Evolutionary conservation across 306 rosid genomes (phyloP).

Genomic region (Prunus campanulata): DNA sequence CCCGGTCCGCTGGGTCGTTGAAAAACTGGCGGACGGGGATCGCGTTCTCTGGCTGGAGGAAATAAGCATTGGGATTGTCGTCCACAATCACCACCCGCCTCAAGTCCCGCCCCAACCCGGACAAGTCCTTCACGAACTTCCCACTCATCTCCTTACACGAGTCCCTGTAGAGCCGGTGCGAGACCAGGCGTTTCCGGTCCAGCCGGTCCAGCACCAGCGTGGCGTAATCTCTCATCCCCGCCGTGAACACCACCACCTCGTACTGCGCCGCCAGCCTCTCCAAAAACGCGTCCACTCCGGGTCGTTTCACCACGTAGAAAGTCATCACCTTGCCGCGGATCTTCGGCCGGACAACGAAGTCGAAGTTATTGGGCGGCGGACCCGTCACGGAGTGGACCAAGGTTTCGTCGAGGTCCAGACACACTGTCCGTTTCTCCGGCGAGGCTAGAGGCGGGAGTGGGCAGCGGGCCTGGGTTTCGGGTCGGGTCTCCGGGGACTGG

Average conservation of each 20-base stretch:
- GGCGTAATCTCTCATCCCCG: conserved; percentile 75
- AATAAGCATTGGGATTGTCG: conserved; percentile 73
- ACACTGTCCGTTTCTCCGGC: conserved; percentile 43
- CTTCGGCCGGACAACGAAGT: conserved; percentile 66
- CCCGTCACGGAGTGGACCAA: conserved; percentile 54
- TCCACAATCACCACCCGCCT: conserved; percentile 67
- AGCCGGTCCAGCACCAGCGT: conserved; percentile 65
- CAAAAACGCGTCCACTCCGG: conserved; percentile 65
- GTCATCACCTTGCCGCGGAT: conserved; percentile 58
- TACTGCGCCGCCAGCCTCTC: conserved; percentile 44
- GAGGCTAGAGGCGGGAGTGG: conserved; percentile 38
- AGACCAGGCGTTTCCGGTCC: conserved; percentile 47
- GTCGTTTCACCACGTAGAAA: conserved; percentile 81
- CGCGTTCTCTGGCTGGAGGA: conserved; percentile 68
- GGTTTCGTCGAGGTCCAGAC: conserved; percentile 89
- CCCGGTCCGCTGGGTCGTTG: conserved; percentile 50
- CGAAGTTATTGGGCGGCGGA: conserved; percentile 52
- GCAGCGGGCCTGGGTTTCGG: background rate
- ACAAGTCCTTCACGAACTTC: conserved; percentile 69
- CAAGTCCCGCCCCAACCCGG: conserved; percentile 59
- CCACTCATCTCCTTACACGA: conserved; percentile 61
- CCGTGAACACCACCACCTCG: conserved; percentile 90
- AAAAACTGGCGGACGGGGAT: conserved; percentile 53
- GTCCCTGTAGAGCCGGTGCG: conserved; percentile 74
- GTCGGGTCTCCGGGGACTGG: background rate